phyloP scores from a whole-genome alignment of 345 rosid genomes.

The Eucalyptus pauciflora region DNA sequence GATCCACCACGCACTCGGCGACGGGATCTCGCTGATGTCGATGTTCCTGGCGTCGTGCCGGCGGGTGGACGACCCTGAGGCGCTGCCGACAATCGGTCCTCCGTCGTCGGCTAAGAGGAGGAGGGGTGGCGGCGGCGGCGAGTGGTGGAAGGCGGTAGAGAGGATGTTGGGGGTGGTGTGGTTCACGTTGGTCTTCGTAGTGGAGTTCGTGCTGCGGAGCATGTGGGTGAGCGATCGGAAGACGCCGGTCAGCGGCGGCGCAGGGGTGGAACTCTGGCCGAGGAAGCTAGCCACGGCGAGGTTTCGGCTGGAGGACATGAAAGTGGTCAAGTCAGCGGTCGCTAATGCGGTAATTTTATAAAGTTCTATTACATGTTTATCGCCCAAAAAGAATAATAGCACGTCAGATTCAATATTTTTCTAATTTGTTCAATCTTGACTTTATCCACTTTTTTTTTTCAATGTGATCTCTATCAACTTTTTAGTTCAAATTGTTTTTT shows the following conservation, averaged over 20 bases:
- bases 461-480: no score
- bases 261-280: constrained; percentile 62
- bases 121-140: neutral
- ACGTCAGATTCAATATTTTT: no score
- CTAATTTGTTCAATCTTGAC: neutral
- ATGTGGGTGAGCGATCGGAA: constrained; percentile 25
- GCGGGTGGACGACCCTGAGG: constrained; percentile 14
- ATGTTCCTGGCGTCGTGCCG: constrained; percentile 36
- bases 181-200: constrained; percentile 15
- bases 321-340: constrained; percentile 31
- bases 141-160: neutral
- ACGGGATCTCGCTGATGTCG: constrained; percentile 50
- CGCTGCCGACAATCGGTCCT: constrained; percentile 8
- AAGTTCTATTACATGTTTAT: no score
- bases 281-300: constrained; percentile 46
- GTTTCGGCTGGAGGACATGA: constrained; percentile 45
- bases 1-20: constrained; percentile 52
- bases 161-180: constrained; percentile 11
- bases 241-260: constrained; percentile 40
- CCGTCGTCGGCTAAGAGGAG: neutral
- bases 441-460: neutral
- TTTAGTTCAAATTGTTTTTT: neutral
- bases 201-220: constrained; percentile 20
- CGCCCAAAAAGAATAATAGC: no score
- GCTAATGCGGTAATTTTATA: constrained; percentile 19